Evolutionary conservation across 208 protist species (phyloP).

Genomic region (Acanthamoeba sp.): DNA sequence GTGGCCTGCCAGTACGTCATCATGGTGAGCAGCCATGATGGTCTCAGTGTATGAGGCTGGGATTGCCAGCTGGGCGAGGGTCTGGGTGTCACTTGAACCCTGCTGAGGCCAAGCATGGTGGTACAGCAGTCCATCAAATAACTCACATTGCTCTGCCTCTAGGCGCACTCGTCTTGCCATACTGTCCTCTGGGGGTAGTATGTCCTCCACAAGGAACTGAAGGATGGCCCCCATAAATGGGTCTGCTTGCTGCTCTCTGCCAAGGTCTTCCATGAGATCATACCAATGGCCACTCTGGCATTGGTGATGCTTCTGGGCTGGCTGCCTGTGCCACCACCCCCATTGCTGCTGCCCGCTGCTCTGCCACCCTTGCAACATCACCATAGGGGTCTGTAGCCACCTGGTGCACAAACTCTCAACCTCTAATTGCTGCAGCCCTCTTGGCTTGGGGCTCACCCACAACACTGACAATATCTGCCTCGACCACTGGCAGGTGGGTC

Average conservation of each 20-base stretch:
- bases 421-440: not conserved
- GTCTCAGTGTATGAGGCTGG: not conserved
- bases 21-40: not conserved
- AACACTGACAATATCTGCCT: not conserved
- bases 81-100: not conserved
- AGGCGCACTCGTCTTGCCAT: not conserved
- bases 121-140: not conserved
- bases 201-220: not conserved
- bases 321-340: no score
- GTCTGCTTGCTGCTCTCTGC: not conserved
- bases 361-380: not conserved
- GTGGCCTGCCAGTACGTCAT: slow-evolving; percentile 14
- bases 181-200: not conserved
- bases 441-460: not conserved
- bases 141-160: not conserved
- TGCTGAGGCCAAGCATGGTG: not conserved
- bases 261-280: not conserved
- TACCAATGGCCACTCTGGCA: not conserved
- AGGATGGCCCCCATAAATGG: not conserved
- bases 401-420: not conserved
- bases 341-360: not conserved
- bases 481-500: not conserved
- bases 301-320: no score
- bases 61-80: not conserved
- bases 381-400: not conserved